phyloP scores from a whole-genome alignment of 2,329 filamentous ascomycete genomes.

The Cytospora piceae region DNA sequence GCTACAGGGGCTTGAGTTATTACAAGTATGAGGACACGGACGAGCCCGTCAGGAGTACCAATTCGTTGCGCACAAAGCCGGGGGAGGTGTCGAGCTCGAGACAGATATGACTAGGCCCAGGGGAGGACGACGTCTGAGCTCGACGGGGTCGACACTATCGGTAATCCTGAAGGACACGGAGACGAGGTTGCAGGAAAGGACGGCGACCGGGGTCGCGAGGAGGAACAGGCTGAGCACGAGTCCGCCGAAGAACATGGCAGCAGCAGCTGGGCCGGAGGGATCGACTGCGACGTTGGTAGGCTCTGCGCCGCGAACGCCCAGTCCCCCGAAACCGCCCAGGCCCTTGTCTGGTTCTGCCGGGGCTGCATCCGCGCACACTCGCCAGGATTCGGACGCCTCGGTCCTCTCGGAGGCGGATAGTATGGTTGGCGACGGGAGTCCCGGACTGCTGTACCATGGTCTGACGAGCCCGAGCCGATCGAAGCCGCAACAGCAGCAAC shows the following conservation, averaged over 20 bases:
- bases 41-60: constrained; percentile 20
- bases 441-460: constrained; percentile 41
- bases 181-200: constrained; percentile 47
- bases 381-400: constrained; percentile 41
- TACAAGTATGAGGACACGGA: constrained; percentile 27
- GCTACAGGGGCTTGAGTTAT: constrained; percentile 25
- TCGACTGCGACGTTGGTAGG: constrained; percentile 20
- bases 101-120: constrained; percentile 29
- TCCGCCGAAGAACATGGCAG: constrained; percentile 32
- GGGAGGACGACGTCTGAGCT: constrained; percentile 35
- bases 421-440: constrained; percentile 43
- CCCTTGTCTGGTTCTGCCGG: constrained; percentile 22
- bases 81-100: constrained; percentile 6
- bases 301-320: constrained; percentile 35
- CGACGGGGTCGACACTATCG: constrained; percentile 53
- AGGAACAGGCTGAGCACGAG: constrained; percentile 38
- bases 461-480: constrained; percentile 49
- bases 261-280: constrained; percentile 5
- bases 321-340: constrained; percentile 36
- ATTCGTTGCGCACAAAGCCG: constrained; percentile 9
- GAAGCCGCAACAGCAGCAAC: constrained; percentile 27
- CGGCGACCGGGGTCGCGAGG: constrained; percentile 24
- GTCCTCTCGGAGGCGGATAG: constrained; percentile 47
- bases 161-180: constrained; percentile 59
- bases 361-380: constrained; percentile 31